Conservation (phyloP, 2,329 filamentous ascomycete genomes). For the Biscogniauxia marginata region DNA sequence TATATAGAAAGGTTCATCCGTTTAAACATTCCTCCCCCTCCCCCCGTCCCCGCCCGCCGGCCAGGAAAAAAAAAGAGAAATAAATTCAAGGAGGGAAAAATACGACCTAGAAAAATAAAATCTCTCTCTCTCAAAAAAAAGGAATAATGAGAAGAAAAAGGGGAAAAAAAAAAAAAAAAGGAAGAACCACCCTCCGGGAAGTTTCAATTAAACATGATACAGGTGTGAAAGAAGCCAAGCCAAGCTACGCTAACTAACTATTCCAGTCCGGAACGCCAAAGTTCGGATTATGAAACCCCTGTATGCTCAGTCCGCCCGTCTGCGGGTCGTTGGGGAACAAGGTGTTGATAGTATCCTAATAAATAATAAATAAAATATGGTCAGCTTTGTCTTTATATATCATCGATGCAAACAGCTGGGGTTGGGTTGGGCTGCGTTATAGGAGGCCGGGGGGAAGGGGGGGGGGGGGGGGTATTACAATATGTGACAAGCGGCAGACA, state of each 20-base stretch:
- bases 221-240: background rate
- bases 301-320: conserved; percentile 38
- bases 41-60: too few species aligned
- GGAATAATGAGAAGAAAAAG: background rate
- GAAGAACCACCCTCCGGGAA: background rate
- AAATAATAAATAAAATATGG: background rate
- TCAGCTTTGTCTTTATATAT: conserved; percentile 3
- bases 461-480: background rate
- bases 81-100: too few species aligned
- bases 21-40: too few species aligned
- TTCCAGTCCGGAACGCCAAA: conserved; percentile 33
- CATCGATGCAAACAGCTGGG: too few species aligned
- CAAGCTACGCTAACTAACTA: conserved; percentile 3
- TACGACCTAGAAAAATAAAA: too few species aligned
- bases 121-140: too few species aligned
- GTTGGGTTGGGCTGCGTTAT: too few species aligned
- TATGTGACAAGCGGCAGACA: too few species aligned
- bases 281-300: conserved; percentile 38
- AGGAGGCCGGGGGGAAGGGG: background rate
- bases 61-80: too few species aligned
- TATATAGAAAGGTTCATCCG: too few species aligned
- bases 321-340: conserved; percentile 40
- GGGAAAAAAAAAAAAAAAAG: conserved; percentile 4
- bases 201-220: background rate
- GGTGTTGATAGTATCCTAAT: conserved; percentile 37